Evolutionary conservation across 805 yeast species (phyloP).

Genomic region (Lipomyces kockii): DNA sequence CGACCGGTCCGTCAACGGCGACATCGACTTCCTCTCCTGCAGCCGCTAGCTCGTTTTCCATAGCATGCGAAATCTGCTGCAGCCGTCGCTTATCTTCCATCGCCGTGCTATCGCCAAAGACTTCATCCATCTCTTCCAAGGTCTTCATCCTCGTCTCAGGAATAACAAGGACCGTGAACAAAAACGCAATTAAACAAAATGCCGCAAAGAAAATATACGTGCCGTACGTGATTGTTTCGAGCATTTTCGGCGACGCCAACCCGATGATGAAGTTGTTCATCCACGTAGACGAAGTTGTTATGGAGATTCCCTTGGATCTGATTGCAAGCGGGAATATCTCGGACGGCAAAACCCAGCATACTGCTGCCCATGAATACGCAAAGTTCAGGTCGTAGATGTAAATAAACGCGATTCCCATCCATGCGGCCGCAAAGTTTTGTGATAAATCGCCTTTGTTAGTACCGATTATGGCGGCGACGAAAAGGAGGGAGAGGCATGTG

Average conservation of each 20-base stretch:
- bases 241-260: conserved; percentile 59
- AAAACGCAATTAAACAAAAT: conserved; percentile 37
- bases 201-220: conserved; percentile 44
- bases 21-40: not conserved
- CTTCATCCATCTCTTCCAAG: conserved; percentile 34
- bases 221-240: conserved; percentile 37
- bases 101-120: conserved; percentile 19
- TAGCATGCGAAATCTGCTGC: too few species aligned
- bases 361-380: not conserved
- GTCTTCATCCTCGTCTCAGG: conserved; percentile 32
- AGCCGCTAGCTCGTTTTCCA: not conserved
- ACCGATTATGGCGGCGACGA: conserved; percentile 45
- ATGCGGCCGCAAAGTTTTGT: conserved; percentile 40
- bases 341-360: conserved; percentile 51
- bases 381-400: conserved; percentile 33
- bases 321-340: conserved; percentile 68
- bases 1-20: not conserved
- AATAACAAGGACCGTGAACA: conserved; percentile 25
- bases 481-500: conserved; percentile 54
- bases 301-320: conserved; percentile 69
- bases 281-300: conserved; percentile 71
- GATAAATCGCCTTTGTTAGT: conserved; percentile 49
- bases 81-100: not conserved
- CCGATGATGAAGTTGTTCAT: conserved; percentile 50
- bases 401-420: conserved; percentile 35